phyloP scores from a whole-genome alignment of 768 basidiomycete species.

The Hypholoma sublateritium region DNA sequence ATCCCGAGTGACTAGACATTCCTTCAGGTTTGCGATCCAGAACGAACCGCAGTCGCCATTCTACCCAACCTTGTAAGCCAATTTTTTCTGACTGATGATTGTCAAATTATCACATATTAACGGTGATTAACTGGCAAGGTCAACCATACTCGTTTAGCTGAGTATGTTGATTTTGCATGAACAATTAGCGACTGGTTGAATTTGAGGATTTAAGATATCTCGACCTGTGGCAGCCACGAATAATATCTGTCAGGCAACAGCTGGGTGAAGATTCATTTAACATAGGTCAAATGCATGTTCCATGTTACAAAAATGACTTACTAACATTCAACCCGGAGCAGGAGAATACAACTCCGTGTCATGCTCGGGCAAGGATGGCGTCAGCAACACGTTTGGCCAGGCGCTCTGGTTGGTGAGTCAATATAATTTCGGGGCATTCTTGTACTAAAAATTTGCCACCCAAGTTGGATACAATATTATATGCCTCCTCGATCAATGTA shows the following conservation, averaged over 20 bases:
- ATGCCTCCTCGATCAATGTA: constrained; percentile 49
- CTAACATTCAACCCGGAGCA: constrained; percentile 12
- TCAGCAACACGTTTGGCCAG: constrained; percentile 57
- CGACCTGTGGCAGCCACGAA: constrained; percentile 57
- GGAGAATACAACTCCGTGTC: constrained; percentile 59
- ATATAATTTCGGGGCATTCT: neutral
- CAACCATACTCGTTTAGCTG: constrained; percentile 50
- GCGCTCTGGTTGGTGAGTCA: constrained; percentile 46
- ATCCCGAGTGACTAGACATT: neutral
- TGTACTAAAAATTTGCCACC: neutral
- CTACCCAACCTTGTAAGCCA: constrained; percentile 44
- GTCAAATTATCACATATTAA: neutral
- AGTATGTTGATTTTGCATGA: constrained; percentile 27
- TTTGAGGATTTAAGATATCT: constrained; percentile 36
- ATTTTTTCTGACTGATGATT: neutral
- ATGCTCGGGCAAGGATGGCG: constrained; percentile 47
- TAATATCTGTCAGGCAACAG: constrained; percentile 43
- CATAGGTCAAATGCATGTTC: constrained; percentile 34
- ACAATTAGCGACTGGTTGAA: neutral
- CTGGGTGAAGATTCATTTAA: constrained; percentile 49
- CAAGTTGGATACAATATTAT: constrained; percentile 45
- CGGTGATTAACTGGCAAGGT: constrained; percentile 32
- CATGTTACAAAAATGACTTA: neutral
- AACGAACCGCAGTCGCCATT: constrained; percentile 44
- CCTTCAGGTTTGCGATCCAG: constrained; percentile 40